Evolutionary conservation across 2,329 filamentous ascomycete species (phyloP), one percentile per base, ranked within the genome.

Genomic region (Chaetomium sp.): DNA sequence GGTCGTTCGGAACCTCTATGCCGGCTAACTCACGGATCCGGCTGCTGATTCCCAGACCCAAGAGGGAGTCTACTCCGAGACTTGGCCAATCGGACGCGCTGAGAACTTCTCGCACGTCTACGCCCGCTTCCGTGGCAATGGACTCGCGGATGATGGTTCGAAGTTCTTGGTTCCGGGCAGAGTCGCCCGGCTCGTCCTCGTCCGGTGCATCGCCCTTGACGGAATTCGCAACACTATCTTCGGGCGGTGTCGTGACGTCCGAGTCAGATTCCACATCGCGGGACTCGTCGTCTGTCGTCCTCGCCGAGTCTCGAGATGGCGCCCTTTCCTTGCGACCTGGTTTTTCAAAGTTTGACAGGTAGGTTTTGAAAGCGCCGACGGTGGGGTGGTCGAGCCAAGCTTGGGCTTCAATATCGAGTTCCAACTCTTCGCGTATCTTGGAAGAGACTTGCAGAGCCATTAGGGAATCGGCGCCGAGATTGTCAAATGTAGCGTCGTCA

Each of bases 51-150:
- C 82, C 81, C 33, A 87, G 72, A 47, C 81, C 83, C 79, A 87
- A 84, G 25, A 86, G 78, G 1, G 83, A 87, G 72, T 87, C 85
- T 78, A 87, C 84, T 3, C 85, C 85, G 13, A 86, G 76, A 2
- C 82, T 81, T n/a, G 81, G 80, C 62, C 87, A 77, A 68, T 85
- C 82, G 0, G 82, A 80, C 0, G 82, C 81, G 25, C 82, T 82
- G 3, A 83, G 74, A 33, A 87, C 79, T 70, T 91, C 88, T 33
- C 87, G 85, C 12, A 89, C 79, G 27, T 88, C 85, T n/a, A 91
- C 85, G 64, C 87, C 87, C 83, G 91, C 90, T 75, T 91, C 89
- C 45, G 83, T 80, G n/a, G 88, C 85, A 67, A 91, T 87, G 63
- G 88, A 90, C 61, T 84, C 82, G 74, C 89, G 86, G 55, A 90